These are phyloP conservation scores for Chenopodium suecicum DNA, from an alignment of 148 eudicot genomes.

Conservation along the genomic window DNA sequence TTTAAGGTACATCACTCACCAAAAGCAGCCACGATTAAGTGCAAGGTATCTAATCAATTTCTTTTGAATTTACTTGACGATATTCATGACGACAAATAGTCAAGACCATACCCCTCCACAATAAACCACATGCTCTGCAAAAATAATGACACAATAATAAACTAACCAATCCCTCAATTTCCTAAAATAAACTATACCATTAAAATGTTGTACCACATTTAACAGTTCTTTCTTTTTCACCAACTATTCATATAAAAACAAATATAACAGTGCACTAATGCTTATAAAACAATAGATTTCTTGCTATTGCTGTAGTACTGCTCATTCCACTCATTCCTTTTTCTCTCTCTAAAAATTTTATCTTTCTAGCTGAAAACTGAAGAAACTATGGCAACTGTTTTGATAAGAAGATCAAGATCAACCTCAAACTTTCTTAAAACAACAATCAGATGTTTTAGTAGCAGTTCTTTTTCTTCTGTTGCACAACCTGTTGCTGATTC, in stretches of 20 bases:
- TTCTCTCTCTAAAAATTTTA: not conserved
- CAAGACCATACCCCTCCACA: not conserved
- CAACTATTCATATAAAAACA: not conserved
- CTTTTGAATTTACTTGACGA: not conserved
- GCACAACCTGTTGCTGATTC: conserved; percentile 11
- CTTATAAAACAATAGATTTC: not conserved
- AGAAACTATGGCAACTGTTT: conserved; percentile 22
- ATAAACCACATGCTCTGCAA: not conserved
- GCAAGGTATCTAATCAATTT: not conserved
- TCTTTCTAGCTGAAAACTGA: not conserved
- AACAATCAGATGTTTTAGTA: conserved; percentile 19
- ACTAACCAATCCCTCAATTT: no score
- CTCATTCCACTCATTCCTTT: not conserved
- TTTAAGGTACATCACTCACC: not conserved
- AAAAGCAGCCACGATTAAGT: not conserved
- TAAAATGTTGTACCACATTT: no score
- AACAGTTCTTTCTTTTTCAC: not conserved
- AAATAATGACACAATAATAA: not conserved
- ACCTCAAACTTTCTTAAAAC: not conserved
- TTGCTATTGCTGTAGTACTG: not conserved
- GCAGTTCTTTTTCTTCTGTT: not conserved
- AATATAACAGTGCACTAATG: not conserved
- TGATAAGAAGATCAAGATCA: conserved; percentile 23
- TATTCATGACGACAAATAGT: not conserved
- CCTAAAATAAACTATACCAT: no score